These are phyloP conservation scores for Petrea volubilis DNA, from an alignment of 257 asterid genomes.

Conservation along the genomic window DNA sequence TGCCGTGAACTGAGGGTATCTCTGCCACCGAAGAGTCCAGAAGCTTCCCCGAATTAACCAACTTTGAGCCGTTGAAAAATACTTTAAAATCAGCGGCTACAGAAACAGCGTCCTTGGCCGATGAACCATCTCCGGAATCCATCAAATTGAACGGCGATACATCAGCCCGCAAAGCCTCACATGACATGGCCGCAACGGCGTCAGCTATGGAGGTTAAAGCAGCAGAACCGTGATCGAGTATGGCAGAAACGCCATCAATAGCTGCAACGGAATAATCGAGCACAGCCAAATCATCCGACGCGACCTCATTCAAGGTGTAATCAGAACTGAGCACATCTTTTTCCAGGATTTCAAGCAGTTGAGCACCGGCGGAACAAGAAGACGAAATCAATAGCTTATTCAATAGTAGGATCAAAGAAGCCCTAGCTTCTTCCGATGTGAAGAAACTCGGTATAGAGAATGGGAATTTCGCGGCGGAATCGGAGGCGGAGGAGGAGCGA, in stretches of 20 bases:
- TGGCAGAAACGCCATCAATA: constrained; percentile 60
- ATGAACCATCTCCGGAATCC: constrained; percentile 94
- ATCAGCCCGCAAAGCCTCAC: constrained; percentile 82
- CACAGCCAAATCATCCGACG: constrained; percentile 20
- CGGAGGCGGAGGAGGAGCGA: constrained; percentile 29
- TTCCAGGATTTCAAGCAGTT: constrained; percentile 44
- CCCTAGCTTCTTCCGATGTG: constrained; percentile 49
- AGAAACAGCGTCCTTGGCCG: constrained; percentile 77
- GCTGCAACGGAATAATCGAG: constrained; percentile 55
- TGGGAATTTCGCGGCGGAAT: constrained; percentile 22
- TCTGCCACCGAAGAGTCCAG: constrained; percentile 44
- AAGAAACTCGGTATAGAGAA: constrained; percentile 54
- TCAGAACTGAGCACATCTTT: constrained; percentile 13
- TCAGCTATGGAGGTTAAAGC: constrained; percentile 51
- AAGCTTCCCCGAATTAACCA: constrained; percentile 37
- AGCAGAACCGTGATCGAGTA: constrained; percentile 57
- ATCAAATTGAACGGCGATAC: constrained; percentile 61
- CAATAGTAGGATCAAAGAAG: constrained; percentile 59
- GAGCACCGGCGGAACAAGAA: constrained; percentile 38
- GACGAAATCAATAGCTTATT: constrained; percentile 60
- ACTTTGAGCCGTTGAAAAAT: constrained; percentile 73
- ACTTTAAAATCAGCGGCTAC: constrained; percentile 80
- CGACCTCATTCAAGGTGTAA: constrained; percentile 33
- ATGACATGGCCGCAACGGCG: constrained; percentile 79
- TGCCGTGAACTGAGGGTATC: constrained; percentile 69